These are phyloP conservation scores for Aspergillus latus DNA, from an alignment of 2,329 filamentous ascomycete species.

Conservation along the genomic window DNA sequence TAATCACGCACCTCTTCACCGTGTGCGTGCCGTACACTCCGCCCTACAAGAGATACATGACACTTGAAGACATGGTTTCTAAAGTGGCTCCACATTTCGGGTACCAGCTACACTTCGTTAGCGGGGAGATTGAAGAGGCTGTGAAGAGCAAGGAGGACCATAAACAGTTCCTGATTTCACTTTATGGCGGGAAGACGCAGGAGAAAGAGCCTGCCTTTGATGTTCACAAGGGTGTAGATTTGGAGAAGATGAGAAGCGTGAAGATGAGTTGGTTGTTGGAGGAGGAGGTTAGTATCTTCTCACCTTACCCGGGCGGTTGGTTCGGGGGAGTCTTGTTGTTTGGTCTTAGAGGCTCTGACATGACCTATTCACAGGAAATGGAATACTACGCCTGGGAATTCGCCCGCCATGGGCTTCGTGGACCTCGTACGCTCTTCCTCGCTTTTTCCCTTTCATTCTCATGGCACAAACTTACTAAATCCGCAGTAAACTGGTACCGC, in stretches of 20 bases:
- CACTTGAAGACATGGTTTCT: conserved; percentile 61
- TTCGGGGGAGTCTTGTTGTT: too few species aligned
- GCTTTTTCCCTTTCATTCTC: background rate
- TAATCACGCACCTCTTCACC: conserved; percentile 73
- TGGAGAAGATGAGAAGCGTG: conserved; percentile 63
- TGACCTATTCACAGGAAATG: conserved; percentile 53
- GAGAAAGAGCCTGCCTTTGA: conserved; percentile 60
- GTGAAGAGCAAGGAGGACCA: conserved; percentile 63
- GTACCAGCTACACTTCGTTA: conserved; percentile 81
- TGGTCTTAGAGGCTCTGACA: background rate
- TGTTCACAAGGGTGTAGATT: conserved; percentile 60
- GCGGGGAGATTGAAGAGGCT: conserved; percentile 62
- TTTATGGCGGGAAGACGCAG: conserved; percentile 67
- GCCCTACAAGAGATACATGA: conserved; percentile 54
- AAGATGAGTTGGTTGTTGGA: conserved; percentile 60
- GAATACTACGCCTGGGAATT: conserved; percentile 76
- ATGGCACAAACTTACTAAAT: background rate
- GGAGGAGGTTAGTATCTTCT: conserved; percentile 51
- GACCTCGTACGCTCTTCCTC: conserved; percentile 56
- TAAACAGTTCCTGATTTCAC: conserved; percentile 65
- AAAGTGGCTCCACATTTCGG: conserved; percentile 65
- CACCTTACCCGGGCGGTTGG: too few species aligned
- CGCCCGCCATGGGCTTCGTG: conserved; percentile 69
- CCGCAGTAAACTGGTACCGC: conserved; percentile 78
- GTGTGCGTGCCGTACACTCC: conserved; percentile 74